phyloP scores from a whole-genome alignment of 176 grass and related monocot genomes.

The Tillandsia leiboldiana region DNA sequence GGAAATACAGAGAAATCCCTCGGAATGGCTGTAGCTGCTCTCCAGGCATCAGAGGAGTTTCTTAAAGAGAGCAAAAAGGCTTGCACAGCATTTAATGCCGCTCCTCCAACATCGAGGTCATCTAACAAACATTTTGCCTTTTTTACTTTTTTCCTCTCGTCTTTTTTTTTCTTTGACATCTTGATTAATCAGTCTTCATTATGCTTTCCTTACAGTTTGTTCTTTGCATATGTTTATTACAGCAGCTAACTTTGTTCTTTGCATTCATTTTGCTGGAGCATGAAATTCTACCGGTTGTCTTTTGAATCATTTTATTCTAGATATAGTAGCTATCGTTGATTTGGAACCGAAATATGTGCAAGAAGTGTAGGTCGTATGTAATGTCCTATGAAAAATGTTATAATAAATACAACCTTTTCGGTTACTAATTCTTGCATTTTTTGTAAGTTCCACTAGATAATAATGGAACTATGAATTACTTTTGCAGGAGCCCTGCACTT shows the following conservation, averaged over 20 bases:
- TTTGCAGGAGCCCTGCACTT: constrained; percentile 61
- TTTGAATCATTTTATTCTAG: not conserved
- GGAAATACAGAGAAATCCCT: constrained; percentile 98
- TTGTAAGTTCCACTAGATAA: not conserved
- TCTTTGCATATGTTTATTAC: too few relatives aligned
- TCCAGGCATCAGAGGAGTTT: constrained; percentile 82
- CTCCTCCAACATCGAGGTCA: constrained; percentile 75
- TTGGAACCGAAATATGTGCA: not conserved
- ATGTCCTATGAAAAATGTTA: not conserved
- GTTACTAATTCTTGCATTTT: not conserved
- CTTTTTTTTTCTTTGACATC: not conserved
- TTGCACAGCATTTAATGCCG: constrained; percentile 57
- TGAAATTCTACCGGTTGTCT: not conserved
- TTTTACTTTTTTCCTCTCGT: not conserved
- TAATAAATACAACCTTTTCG: constrained; percentile 3
- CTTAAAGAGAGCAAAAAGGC: constrained; percentile 81
- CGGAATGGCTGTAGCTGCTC: constrained; percentile 69
- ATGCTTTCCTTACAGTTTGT: not conserved
- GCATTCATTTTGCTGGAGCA: too few relatives aligned
- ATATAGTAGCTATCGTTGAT: not conserved
- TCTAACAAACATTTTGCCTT: not conserved
- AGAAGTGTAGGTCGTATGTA: not conserved
- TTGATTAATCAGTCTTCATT: not conserved
- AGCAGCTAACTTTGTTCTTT: too few relatives aligned
- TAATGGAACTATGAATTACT: constrained; percentile 17